phyloP scores from a whole-genome alignment of 148 eudicot genomes.

The Diospyros lotus region DNA sequence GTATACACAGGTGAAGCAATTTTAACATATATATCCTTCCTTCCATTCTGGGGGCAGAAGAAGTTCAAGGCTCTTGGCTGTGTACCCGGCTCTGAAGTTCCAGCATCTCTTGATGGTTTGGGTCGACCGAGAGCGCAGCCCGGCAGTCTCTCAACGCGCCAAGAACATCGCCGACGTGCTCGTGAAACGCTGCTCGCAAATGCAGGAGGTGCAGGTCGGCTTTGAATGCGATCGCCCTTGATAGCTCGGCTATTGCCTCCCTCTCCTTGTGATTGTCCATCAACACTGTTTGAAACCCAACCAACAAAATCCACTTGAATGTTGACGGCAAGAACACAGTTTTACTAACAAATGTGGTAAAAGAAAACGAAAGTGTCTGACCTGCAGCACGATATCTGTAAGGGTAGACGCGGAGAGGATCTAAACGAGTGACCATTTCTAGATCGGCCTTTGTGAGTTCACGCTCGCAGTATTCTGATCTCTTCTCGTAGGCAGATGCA shows the following conservation, averaged over 20 bases:
- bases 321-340: background rate
- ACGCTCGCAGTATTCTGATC: constrained; percentile 96
- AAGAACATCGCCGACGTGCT: constrained; percentile 72
- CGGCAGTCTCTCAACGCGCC: constrained; percentile 84
- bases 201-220: constrained; percentile 93
- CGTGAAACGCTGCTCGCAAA: constrained; percentile 89
- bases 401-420: constrained; percentile 93
- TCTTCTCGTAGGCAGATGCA: constrained; percentile 97
- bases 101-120: constrained; percentile 82
- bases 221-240: constrained; percentile 85
- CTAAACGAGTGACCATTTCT: constrained; percentile 76
- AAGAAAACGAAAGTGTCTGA: constrained; percentile 18
- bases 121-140: constrained; percentile 95
- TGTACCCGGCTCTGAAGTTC: constrained; percentile 85
- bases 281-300: constrained; percentile 46
- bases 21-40: background rate
- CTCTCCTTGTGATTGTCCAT: constrained; percentile 94
- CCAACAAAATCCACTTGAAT: constrained; percentile 9
- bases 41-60: background rate
- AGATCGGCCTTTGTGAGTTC: constrained; percentile 85
- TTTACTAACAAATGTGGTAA: background rate
- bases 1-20: constrained; percentile 13
- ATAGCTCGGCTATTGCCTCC: constrained; percentile 82
- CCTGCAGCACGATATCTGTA: constrained; percentile 99
- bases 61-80: constrained; percentile 63